A percentile compares a stretch with the other conserved stretches of the same genome.
These are phyloP conservation scores for Ceratocystis alfenasii DNA, from an alignment of 2,329 filamentous ascomycete species.

Conservation along the genomic window DNA sequence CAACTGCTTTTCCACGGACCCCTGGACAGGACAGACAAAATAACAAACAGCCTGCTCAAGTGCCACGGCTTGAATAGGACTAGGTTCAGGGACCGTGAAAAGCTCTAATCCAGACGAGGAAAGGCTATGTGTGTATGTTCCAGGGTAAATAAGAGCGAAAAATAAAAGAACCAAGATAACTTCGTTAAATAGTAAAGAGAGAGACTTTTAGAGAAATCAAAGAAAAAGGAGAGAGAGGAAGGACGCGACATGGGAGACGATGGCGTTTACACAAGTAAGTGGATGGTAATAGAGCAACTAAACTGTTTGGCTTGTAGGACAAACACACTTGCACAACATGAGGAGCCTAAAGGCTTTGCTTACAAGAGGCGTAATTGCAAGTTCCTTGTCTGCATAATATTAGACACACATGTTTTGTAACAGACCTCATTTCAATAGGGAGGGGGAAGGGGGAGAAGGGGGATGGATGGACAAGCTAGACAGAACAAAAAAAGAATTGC, in stretches of 20 bases:
- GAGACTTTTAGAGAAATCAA: neutral
- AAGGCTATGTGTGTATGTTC: neutral
- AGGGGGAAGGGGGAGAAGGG: neutral
- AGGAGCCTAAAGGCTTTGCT: neutral
- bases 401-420: conserved; percentile 3
- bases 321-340: neutral
- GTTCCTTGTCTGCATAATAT: conserved; percentile 3
- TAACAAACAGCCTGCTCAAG: neutral
- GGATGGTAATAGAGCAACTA: neutral
- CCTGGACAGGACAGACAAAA: neutral
- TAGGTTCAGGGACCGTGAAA: conserved; percentile 13
- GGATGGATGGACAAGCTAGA: neutral
- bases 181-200: too few species aligned
- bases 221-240: neutral
- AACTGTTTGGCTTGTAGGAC: neutral
- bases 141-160: neutral
- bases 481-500: neutral
- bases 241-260: neutral
- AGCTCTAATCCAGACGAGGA: conserved; percentile 9
- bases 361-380: neutral
- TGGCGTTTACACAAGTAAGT: neutral
- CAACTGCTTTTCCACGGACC: neutral
- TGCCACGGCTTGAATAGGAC: conserved; percentile 5
- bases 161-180: neutral
- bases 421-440: neutral